Evolutionary conservation across 306 rosid genomes (phyloP).

Genomic region (Dryas drummondii): DNA sequence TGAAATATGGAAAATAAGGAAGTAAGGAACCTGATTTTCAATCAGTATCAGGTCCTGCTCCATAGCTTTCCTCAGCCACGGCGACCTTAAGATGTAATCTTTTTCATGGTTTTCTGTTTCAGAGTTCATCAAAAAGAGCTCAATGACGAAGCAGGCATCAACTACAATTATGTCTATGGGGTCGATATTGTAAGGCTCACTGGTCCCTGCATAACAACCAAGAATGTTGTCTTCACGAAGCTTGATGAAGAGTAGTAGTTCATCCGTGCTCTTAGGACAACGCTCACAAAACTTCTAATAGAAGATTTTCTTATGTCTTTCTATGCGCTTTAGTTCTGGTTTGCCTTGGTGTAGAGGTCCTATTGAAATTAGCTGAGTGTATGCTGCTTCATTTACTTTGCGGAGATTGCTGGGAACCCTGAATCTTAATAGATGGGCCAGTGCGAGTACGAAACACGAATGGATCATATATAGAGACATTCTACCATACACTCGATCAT

Average conservation of each 20-base stretch:
- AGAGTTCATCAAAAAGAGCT: constrained; percentile 35
- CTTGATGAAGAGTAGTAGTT: background rate
- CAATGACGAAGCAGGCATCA: constrained; percentile 38
- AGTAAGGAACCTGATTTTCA: constrained; percentile 56
- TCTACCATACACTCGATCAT: no score
- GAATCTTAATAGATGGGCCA: background rate
- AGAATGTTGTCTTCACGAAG: background rate
- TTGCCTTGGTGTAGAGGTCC: constrained; percentile 38
- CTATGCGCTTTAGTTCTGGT: constrained; percentile 24
- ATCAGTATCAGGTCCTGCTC: constrained; percentile 44
- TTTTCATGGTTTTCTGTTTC: background rate
- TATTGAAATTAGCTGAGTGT: constrained; percentile 48
- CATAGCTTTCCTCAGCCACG: constrained; percentile 40
- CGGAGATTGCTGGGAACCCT: constrained; percentile 43
- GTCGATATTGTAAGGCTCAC: background rate
- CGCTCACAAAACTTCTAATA: constrained; percentile 28
- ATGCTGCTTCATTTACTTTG: constrained; percentile 31
- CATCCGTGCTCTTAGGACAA: background rate
- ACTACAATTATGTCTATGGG: background rate
- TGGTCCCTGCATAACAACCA: background rate
- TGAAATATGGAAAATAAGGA: constrained; percentile 8
- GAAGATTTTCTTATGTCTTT: constrained; percentile 29
- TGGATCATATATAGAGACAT: no score
- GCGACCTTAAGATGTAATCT: constrained; percentile 35
- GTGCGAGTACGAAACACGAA: no score